A percentile compares a stretch with the other conserved stretches of the same genome.
These are phyloP conservation scores for Phaseolus coccineus DNA, from an alignment of 331 rosid genomes.

Conservation along the genomic window DNA sequence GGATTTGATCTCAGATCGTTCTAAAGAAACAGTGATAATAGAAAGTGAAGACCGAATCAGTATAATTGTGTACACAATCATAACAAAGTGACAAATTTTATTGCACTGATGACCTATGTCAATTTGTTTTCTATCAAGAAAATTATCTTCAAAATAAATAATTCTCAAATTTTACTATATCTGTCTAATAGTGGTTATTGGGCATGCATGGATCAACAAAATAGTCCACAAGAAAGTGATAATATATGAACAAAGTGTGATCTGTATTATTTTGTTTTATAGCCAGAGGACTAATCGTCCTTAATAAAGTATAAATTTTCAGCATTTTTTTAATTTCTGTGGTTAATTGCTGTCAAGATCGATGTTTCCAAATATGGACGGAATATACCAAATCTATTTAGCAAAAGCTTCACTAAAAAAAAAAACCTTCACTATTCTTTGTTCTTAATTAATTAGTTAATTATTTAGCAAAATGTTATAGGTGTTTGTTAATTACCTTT, in stretches of 20 bases:
- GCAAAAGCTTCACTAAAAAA: background rate
- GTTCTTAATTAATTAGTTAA: background rate
- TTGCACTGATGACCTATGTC: slow-evolving; percentile 19
- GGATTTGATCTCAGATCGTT: background rate
- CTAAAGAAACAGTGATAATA: background rate
- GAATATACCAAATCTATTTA: slow-evolving; percentile 45
- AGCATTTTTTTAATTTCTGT: background rate
- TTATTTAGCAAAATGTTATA: background rate
- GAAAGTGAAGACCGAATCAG: too few species aligned
- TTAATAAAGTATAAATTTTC: background rate
- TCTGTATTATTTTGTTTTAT: slow-evolving; percentile 35
- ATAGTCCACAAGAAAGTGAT: slow-evolving; percentile 31
- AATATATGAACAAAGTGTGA: slow-evolving; percentile 36
- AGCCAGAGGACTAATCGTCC: background rate
- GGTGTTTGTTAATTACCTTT: slow-evolving; percentile 44
- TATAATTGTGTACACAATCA: background rate
- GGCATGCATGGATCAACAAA: background rate
- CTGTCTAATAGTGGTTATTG: background rate
- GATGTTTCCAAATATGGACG: slow-evolving; percentile 39
- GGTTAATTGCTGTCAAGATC: slow-evolving; percentile 17
- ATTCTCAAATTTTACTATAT: background rate
- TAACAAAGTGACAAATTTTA: slow-evolving; percentile 34
- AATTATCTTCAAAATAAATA: background rate
- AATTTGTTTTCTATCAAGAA: slow-evolving; percentile 36
- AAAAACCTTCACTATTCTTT: background rate